These are phyloP conservation scores for Russula vinacea DNA, from an alignment of 768 basidiomycete genomes.

Conservation along the genomic window DNA sequence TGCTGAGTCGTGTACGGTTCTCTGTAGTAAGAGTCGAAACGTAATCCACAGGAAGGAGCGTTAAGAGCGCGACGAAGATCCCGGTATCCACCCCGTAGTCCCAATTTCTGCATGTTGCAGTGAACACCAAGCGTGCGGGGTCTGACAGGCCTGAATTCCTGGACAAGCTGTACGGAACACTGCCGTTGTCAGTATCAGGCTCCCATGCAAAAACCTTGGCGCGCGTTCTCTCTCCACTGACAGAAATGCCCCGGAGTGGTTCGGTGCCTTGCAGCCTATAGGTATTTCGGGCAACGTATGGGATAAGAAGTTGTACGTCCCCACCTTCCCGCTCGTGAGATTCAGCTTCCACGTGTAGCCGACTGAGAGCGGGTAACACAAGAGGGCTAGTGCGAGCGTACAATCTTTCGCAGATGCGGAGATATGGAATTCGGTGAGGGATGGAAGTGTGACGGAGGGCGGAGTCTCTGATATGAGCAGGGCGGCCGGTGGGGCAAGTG, in stretches of 20 bases:
- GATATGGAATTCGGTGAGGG: background rate
- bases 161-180: background rate
- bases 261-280: constrained; percentile 6
- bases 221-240: background rate
- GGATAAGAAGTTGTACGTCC: constrained; percentile 4
- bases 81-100: no score
- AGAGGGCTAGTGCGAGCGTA: constrained; percentile 3
- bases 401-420: background rate
- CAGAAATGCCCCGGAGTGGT: constrained; percentile 6
- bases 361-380: constrained; percentile 8
- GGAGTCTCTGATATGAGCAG: background rate
- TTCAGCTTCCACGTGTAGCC: background rate
- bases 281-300: background rate
- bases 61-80: background rate
- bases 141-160: no score
- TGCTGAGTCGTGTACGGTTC: background rate
- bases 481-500: background rate
- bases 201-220: constrained; percentile 1
- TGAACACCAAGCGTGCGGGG: constrained; percentile 2
- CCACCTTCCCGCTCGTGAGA: background rate
- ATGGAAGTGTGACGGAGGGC: constrained; percentile 5
- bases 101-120: no score
- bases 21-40: background rate
- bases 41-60: background rate
- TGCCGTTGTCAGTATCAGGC: background rate